phyloP scores from a whole-genome alignment of 805 yeast species.

The Sugiyamaella lignohabitans region DNA sequence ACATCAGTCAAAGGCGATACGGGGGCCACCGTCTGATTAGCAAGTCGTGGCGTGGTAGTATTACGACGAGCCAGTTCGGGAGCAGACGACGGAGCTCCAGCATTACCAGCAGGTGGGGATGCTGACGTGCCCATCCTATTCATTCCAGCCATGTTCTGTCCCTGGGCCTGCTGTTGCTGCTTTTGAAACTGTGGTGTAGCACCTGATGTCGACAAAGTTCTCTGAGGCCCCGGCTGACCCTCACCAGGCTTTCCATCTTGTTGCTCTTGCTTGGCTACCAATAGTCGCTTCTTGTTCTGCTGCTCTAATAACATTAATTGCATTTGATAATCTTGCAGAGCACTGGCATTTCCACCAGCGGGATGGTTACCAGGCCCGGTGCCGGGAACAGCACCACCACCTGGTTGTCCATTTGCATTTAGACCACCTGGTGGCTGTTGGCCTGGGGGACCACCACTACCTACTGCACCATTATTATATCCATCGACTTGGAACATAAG shows the following conservation, averaged over 20 bases:
- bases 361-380: slow-evolving; percentile 28
- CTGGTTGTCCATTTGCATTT: slow-evolving; percentile 14
- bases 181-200: slow-evolving; percentile 2
- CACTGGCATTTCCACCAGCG: slow-evolving; percentile 39
- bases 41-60: slow-evolving; percentile 24
- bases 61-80: slow-evolving; percentile 18
- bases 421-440: too few relatives aligned
- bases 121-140: slow-evolving; percentile 7
- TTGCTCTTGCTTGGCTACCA: slow-evolving; percentile 35
- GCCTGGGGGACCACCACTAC: slow-evolving; percentile 12
- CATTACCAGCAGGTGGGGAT: slow-evolving; percentile 9
- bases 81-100: slow-evolving; percentile 6
- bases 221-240: slow-evolving; percentile 4
- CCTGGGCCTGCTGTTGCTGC: slow-evolving; percentile 7
- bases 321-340: slow-evolving; percentile 75
- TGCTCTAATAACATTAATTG: slow-evolving; percentile 68
- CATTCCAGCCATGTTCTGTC: slow-evolving; percentile 6
- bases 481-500: slow-evolving; percentile 22
- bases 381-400: slow-evolving; percentile 19
- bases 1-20: slow-evolving; percentile 22
- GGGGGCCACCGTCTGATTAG: slow-evolving; percentile 24
- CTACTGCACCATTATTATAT: slow-evolving; percentile 6
- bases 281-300: slow-evolving; percentile 62
- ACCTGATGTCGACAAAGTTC: neutral
- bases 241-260: slow-evolving; percentile 21